A percentile compares a stretch with the other conserved stretches of the same genome.
Evolutionary conservation across 2,329 filamentous ascomycete genomes (phyloP).

Genomic region (Sarocladium strictum): DNA sequence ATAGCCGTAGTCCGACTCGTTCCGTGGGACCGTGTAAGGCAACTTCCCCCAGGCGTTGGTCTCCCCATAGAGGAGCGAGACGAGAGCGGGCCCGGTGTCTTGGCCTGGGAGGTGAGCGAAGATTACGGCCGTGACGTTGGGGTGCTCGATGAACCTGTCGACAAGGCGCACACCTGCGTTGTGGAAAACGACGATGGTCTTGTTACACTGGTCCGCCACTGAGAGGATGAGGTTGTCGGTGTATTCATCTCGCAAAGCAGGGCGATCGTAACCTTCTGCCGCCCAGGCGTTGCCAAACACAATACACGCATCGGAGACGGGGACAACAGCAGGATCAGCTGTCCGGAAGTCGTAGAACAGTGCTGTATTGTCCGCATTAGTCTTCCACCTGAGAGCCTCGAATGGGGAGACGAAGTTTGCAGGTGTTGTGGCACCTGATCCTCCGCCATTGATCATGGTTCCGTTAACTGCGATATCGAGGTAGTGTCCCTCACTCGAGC

Average conservation of each 20-base stretch:
- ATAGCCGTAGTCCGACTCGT: conserved; percentile 39
- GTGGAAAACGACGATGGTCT: conserved; percentile 64
- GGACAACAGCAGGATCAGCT: conserved; percentile 27
- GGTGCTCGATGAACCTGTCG: conserved; percentile 55
- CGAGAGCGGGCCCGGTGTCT: conserved; percentile 62
- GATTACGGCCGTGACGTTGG: conserved; percentile 60
- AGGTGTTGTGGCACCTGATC: conserved; percentile 29
- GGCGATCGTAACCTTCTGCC: conserved; percentile 56
- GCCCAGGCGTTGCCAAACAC: conserved; percentile 61
- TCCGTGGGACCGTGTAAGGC: conserved; percentile 62
- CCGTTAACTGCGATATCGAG: conserved; percentile 40
- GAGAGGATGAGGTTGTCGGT: conserved; percentile 56
- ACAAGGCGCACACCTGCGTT: conserved; percentile 64
- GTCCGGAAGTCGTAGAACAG: conserved; percentile 36
- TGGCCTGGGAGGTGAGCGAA: conserved; percentile 67
- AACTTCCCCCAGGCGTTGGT: conserved; percentile 63
- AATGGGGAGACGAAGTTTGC: conserved; percentile 28
- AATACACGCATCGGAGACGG: conserved; percentile 56
- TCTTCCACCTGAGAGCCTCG: conserved; percentile 38
- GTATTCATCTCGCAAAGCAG: conserved; percentile 49
- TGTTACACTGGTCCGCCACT: conserved; percentile 55
- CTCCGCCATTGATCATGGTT: conserved; percentile 21
- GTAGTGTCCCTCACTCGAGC: conserved; percentile 13
- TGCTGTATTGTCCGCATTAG: conserved; percentile 38
- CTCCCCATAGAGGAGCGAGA: conserved; percentile 62